phyloP scores from a whole-genome alignment of 257 asterid species.

The Schizonepeta tenuifolia region DNA sequence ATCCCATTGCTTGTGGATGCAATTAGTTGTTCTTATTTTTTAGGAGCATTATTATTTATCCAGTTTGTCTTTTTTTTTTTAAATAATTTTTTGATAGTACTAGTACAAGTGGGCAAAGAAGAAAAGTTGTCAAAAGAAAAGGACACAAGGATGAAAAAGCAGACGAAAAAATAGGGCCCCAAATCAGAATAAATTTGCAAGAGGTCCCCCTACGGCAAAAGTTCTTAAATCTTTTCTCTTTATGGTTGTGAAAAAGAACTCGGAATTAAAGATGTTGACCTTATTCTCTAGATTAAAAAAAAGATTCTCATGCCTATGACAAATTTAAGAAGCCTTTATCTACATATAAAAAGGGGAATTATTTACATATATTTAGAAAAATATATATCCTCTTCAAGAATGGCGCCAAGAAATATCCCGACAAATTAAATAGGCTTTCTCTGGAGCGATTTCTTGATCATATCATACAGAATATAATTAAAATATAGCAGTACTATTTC shows the following conservation, averaged over 20 bases:
- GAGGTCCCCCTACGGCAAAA: slow-evolving; percentile 5
- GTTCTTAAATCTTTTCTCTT: not conserved
- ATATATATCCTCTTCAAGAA: not conserved
- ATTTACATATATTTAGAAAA: not conserved
- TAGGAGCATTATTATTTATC: too few relatives aligned
- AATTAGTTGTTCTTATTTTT: too few relatives aligned
- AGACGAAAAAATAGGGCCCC: not conserved
- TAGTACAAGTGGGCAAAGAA: not conserved
- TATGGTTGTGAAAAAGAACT: not conserved
- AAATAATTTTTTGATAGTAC: not conserved
- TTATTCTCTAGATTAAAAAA: not conserved
- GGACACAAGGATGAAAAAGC: not conserved
- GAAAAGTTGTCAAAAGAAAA: slow-evolving; percentile 18
- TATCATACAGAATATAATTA: not conserved
- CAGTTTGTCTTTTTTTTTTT: too few relatives aligned
- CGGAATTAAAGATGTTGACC: slow-evolving; percentile 7
- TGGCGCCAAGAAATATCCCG: not conserved
- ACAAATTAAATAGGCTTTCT: not conserved
- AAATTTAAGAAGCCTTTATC: not conserved
- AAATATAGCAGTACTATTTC: not conserved
- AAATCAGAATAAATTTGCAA: slow-evolving; percentile 2
- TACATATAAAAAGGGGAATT: not conserved
- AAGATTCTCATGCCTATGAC: not conserved
- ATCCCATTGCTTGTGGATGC: too few relatives aligned
- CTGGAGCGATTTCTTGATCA: not conserved